These are phyloP conservation scores for Hypoxylon sp. DNA, from an alignment of 2,329 filamentous ascomycete species.

Conservation along the genomic window DNA sequence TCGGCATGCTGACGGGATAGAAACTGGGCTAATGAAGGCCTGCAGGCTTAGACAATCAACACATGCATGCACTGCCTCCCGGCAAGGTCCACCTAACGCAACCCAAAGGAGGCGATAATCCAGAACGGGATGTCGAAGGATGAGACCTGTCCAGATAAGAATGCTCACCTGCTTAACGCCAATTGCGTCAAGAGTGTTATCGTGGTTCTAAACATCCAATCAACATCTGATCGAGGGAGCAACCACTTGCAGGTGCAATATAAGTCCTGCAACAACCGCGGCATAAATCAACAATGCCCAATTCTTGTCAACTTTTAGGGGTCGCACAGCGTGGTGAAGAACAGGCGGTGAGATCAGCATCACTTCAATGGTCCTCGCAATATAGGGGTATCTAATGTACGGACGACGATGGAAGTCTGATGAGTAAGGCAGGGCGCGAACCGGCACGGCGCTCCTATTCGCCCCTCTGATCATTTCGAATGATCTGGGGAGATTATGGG, in stretches of 20 bases:
- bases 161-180: background rate
- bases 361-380: slow-evolving; percentile 12
- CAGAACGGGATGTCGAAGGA: slow-evolving; percentile 12
- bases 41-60: slow-evolving; percentile 25
- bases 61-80: slow-evolving; percentile 45
- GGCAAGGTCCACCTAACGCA: slow-evolving; percentile 28
- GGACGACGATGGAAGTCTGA: slow-evolving; percentile 2
- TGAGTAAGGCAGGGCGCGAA: slow-evolving; percentile 21
- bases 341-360: slow-evolving; percentile 18
- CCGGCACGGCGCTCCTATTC: slow-evolving; percentile 4
- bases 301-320: slow-evolving; percentile 5
- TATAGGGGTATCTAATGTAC: slow-evolving; percentile 7
- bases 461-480: slow-evolving; percentile 19
- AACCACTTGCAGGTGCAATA: slow-evolving; percentile 32
- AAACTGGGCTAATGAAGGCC: slow-evolving; percentile 17
- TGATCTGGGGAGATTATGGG: slow-evolving; percentile 17
- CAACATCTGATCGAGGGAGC: slow-evolving; percentile 6
- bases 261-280: slow-evolving; percentile 26
- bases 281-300: slow-evolving; percentile 11
- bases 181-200: slow-evolving; percentile 8
- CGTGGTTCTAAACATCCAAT: slow-evolving; percentile 5
- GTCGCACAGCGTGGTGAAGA: slow-evolving; percentile 15
- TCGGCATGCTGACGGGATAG: slow-evolving; percentile 22
- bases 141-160: slow-evolving; percentile 16
- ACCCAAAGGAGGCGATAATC: slow-evolving; percentile 21